These are phyloP conservation scores for Glycine tomentella DNA, from an alignment of 306 rosid genomes.

Conservation along the genomic window DNA sequence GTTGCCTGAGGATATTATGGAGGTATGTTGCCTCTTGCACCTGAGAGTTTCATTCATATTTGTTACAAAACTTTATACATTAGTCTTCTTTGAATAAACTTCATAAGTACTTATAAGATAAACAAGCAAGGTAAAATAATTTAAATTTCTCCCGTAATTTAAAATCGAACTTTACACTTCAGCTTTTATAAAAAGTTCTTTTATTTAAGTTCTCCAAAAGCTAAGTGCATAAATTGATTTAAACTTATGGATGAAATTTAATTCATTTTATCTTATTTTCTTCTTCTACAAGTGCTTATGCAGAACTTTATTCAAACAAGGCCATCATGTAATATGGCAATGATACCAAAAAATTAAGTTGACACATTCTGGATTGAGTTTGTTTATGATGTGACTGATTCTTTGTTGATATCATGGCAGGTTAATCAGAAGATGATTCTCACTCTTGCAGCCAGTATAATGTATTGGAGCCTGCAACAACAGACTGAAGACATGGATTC, in stretches of 20 bases:
- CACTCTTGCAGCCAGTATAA: slow-evolving; percentile 85
- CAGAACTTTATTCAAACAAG: too few species aligned
- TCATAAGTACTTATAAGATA: neutral
- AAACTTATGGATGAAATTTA: neutral
- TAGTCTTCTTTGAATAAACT: neutral
- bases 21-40: slow-evolving; percentile 60
- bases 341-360: neutral
- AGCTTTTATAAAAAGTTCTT: neutral
- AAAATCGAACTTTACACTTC: neutral
- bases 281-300: too few species aligned
- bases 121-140: neutral
- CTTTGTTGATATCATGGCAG: slow-evolving; percentile 59
- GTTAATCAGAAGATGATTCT: slow-evolving; percentile 97
- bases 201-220: neutral
- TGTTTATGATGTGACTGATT: neutral
- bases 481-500: slow-evolving; percentile 62
- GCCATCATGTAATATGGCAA: neutral
- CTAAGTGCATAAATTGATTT: neutral
- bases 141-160: neutral
- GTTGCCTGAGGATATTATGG: slow-evolving; percentile 94
- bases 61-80: neutral
- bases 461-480: slow-evolving; percentile 95
- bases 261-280: neutral
- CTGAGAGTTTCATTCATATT: slow-evolving; percentile 4
- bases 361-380: neutral